Conservation (phyloP, 225 moss, liverwort and hornwort species). For the Physcomitrellopsis africana region DNA sequence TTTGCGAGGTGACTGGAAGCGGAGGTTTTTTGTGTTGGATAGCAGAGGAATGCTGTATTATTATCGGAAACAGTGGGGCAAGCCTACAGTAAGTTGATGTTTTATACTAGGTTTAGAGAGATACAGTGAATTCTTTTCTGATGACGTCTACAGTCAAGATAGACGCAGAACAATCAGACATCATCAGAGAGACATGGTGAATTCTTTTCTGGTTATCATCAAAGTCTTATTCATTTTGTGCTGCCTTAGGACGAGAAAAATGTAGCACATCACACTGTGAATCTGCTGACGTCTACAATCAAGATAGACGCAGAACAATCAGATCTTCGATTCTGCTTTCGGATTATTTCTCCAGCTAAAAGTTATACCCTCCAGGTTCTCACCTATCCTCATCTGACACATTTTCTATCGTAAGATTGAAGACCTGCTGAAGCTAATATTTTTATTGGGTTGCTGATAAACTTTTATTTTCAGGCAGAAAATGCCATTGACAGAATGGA, state of each 20-base stretch:
- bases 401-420: not conserved
- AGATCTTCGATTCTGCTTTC: conserved; percentile 96
- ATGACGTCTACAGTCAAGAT: conserved; percentile 67
- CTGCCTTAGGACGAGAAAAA: conserved; percentile 75
- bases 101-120: conserved; percentile 14
- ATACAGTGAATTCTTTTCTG: conserved; percentile 48
- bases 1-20: conserved; percentile 96
- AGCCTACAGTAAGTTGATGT: conserved; percentile 68
- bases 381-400: conserved; percentile 20
- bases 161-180: conserved; percentile 67
- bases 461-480: conserved; percentile 70
- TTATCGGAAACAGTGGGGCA: conserved; percentile 97
- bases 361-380: conserved; percentile 84
- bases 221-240: conserved; percentile 23
- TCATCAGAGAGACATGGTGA: conserved; percentile 5
- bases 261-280: conserved; percentile 92
- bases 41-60: conserved; percentile 95
- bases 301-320: conserved; percentile 95
- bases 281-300: conserved; percentile 90
- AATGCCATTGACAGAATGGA: conserved; percentile 99
- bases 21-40: conserved; percentile 93
- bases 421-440: conserved; percentile 21
- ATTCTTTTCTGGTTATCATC: not conserved
- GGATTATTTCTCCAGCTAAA: conserved; percentile 91
- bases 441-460: conserved; percentile 20